Percentiles rank a stretch among this genome's conserved stretches.
phyloP scores from a whole-genome alignment of 305 asterid genomes.

The Lippia alba region DNA sequence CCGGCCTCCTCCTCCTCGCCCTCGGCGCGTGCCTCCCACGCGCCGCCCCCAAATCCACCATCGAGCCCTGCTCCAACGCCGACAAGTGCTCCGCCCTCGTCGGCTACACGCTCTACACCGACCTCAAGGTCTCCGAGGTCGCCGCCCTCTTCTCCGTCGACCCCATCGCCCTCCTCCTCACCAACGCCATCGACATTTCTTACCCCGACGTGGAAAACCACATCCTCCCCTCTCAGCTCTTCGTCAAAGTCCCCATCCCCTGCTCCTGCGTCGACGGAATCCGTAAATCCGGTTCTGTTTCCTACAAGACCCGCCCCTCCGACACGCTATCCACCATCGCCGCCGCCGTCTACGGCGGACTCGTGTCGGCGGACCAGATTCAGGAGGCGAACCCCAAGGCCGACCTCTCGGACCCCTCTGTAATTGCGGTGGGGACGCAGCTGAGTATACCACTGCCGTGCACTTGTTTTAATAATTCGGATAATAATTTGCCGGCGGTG shows the following conservation, averaged over 20 bases:
- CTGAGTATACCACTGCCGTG: constrained; percentile 87
- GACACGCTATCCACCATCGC: constrained; percentile 78
- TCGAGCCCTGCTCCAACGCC: constrained; percentile 89
- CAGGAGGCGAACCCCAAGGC: constrained; percentile 70
- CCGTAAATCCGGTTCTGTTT: constrained; percentile 65
- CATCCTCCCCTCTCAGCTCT: constrained; percentile 84
- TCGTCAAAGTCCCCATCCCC: constrained; percentile 71
- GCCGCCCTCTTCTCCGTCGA: constrained; percentile 83
- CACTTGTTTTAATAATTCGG: constrained; percentile 82
- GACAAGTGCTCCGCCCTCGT: constrained; percentile 78
- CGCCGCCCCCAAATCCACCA: constrained; percentile 73
- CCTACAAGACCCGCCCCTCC: constrained; percentile 81
- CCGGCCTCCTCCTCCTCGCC: constrained; percentile 33
- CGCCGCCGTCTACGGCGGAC: constrained; percentile 65
- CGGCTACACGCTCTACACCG: constrained; percentile 93
- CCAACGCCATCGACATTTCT: constrained; percentile 80
- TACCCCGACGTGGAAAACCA: constrained; percentile 88
- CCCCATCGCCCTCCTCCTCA: constrained; percentile 80
- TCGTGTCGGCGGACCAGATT: constrained; percentile 88
- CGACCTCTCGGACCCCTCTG: constrained; percentile 70
- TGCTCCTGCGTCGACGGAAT: constrained; percentile 92
- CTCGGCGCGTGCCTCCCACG: constrained; percentile 40
- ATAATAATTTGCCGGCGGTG: constrained; percentile 82
- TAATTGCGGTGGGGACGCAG: constrained; percentile 64
- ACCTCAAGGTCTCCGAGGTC: constrained; percentile 91